Base-by-base conservation (phyloP, 2,329 filamentous ascomycete genomes). In the Botrytis galanthina region DNA sequence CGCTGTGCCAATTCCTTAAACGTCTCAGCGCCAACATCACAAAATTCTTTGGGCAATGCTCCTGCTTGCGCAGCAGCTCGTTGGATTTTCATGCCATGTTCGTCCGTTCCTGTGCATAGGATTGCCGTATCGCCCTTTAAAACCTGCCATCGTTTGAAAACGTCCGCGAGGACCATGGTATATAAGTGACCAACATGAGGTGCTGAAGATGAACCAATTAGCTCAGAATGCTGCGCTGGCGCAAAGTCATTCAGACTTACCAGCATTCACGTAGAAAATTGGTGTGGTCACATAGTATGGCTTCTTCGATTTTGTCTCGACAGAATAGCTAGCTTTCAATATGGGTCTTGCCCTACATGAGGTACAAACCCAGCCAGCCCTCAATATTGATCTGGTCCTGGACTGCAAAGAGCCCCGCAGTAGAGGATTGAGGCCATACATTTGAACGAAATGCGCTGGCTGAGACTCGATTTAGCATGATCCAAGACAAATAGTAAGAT, bases 211-310 rank as follows among this genome's bases (percentile, higher is more conserved):
- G 39, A 42, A 32, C n/a, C 26, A 48, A 32, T 74, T 61, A 74
- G 74, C 81, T 63, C 20, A 66, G 35, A 39, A 29, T 42, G 48
- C 29, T 57, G n/a, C 2, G 62, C 37, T 39, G 76, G 29, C 75
- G 73, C 32, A 64, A 42, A 26, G 18, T 48, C 22, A 8, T 48
- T n/a, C 39, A 69, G 29, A 46, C 66, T 54, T 84, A 95, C 93
- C 90, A 72, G 95, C 93, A 88, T 99, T 99, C 84, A 99, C 96
- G 83, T 99, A 99, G 85, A 98, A 99, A 74, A 99, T 99, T 3
- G 96, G 96, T 14, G 94, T 97, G 8, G 96, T 98, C 79, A 97
- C 87, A 85, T 98, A 99, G 85, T 92, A 98, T 14, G 95, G 94
- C 84, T 98, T 98, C 75, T 84, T 82, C 4, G 67, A 16, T n/a